These are phyloP conservation scores for Phytophthora pinifolia DNA, from an alignment of 352 stramenopile species.

Conservation along the genomic window DNA sequence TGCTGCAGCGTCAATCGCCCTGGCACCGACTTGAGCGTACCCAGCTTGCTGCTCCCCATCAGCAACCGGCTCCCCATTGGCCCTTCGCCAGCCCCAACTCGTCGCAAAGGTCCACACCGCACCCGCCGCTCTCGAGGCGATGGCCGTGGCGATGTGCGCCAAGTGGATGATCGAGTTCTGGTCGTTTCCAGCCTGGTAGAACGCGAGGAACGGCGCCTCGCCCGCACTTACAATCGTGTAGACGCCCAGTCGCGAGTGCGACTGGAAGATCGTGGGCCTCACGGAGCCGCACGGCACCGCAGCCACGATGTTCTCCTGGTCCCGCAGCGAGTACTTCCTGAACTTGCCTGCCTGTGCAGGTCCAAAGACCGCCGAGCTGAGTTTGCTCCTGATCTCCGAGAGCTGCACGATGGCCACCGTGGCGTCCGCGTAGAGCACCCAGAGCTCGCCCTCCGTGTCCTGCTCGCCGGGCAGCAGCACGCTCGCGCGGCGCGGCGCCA, in stretches of 20 bases:
- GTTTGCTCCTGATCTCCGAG: constrained; percentile 52
- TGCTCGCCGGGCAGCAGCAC: constrained; percentile 22
- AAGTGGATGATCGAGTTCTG: constrained; percentile 88
- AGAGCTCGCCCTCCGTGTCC: constrained; percentile 58
- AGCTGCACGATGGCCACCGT: constrained; percentile 81
- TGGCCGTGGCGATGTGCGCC: constrained; percentile 81
- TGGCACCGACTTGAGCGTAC: constrained; percentile 30
- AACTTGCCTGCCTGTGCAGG: constrained; percentile 76
- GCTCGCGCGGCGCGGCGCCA: constrained; percentile 31
- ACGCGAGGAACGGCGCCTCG: constrained; percentile 67
- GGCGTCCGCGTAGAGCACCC: constrained; percentile 74
- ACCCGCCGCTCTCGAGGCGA: constrained; percentile 70
- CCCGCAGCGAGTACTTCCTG: constrained; percentile 75
- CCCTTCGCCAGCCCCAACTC: constrained; percentile 68
- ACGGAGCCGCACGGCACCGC: constrained; percentile 64
- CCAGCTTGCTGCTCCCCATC: constrained; percentile 16
- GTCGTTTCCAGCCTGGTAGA: constrained; percentile 84
- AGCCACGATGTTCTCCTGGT: constrained; percentile 64
- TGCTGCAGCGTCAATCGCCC: constrained; percentile 50
- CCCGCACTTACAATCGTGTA: constrained; percentile 75
- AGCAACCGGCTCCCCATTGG: constrained; percentile 3
- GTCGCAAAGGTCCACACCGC: constrained; percentile 85
- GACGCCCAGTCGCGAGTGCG: constrained; percentile 67
- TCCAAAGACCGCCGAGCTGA: constrained; percentile 57
- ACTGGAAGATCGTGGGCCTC: constrained; percentile 81